Base-by-base conservation (phyloP, 2,329 filamentous ascomycete genomes). In the Arthrinium puccinioides region DNA sequence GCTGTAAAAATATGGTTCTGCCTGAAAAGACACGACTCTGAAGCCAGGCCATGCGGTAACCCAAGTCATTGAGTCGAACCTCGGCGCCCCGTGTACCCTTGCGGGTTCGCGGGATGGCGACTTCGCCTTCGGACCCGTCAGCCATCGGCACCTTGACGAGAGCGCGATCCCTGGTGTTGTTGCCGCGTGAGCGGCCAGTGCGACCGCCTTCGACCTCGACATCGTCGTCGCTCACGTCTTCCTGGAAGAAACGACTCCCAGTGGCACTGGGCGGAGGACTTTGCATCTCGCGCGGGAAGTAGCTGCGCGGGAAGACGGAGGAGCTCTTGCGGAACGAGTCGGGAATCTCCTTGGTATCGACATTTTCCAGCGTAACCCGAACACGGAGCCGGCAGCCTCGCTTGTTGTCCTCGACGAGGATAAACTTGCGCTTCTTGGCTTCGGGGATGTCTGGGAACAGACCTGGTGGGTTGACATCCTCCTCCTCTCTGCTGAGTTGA, bases 21-120 rank as follows among this genome's bases (percentile, higher is more conserved):
- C 84, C 85, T 2, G 88, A 82, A 66, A 97, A 96, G 9, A 90
- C 86, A 53, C 90, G 75, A 58, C 88, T 92, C 65, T 97, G 90
- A 38, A 89, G 82, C 90, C 92, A 98, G 33, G 87, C 89, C 85
- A 98, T 94, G 32, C 90, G 79, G 59, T 94, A 94, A 3, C 88
- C 90, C 31, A 97, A 67, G 55, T 97, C 89, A 56, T 97, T 97
- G 44, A 97, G 67, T 33, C 86, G 78, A n/a, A 92, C 80, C 57
- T 97, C 90, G 64, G 87, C 92, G 34, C 72, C 76, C 34, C 87
- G 78, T 48, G 79, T 76, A 30, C 70, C 67, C 54, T 76, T 80
- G 34, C 79, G 79, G 60, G 88, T 80, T 41, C 79, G 74, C 19
- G 89, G 87, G 27, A 94, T 82, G 2, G 79, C 75, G 25, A 94